A percentile compares a stretch with the other conserved stretches of the same genome.
These are phyloP conservation scores for Lyophyllum atratum DNA, from an alignment of 768 basidiomycete species.

Conservation along the genomic window DNA sequence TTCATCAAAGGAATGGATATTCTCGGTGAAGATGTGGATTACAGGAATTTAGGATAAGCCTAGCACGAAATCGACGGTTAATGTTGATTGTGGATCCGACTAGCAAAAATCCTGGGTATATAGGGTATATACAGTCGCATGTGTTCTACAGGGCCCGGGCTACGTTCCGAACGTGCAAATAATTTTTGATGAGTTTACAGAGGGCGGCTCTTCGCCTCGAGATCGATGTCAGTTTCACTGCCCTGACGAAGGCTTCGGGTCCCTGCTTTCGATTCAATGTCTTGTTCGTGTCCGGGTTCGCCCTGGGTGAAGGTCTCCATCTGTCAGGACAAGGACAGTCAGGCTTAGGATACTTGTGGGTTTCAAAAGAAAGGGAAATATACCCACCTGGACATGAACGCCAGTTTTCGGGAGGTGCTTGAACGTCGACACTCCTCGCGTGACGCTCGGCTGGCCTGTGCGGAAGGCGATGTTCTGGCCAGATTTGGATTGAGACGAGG, in stretches of 20 bases:
- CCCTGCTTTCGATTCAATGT: conserved; percentile 3
- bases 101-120: background rate
- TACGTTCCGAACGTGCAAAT: background rate
- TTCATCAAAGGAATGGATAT: background rate
- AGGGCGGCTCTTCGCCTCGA: conserved; percentile 17
- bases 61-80: background rate
- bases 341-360: background rate
- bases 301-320: conserved; percentile 51
- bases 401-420: conserved; percentile 26
- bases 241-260: conserved; percentile 4
- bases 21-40: background rate
- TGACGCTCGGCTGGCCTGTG: conserved; percentile 12
- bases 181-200: conserved; percentile 5
- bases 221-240: conserved; percentile 16
- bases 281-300: conserved; percentile 33
- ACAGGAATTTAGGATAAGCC: background rate
- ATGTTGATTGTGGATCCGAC: background rate
- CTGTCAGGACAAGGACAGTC: conserved; percentile 20
- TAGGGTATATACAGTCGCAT: background rate
- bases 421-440: conserved; percentile 23
- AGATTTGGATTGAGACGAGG: conserved; percentile 27
- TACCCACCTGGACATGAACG: conserved; percentile 48
- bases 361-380: background rate
- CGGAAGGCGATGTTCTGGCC: conserved; percentile 22
- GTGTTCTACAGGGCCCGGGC: background rate